A percentile compares a stretch with the other conserved stretches of the same genome.
These are phyloP conservation scores for Coemansia sp. DNA, from an alignment of 192 early-diverging fungal species.

Conservation along the genomic window DNA sequence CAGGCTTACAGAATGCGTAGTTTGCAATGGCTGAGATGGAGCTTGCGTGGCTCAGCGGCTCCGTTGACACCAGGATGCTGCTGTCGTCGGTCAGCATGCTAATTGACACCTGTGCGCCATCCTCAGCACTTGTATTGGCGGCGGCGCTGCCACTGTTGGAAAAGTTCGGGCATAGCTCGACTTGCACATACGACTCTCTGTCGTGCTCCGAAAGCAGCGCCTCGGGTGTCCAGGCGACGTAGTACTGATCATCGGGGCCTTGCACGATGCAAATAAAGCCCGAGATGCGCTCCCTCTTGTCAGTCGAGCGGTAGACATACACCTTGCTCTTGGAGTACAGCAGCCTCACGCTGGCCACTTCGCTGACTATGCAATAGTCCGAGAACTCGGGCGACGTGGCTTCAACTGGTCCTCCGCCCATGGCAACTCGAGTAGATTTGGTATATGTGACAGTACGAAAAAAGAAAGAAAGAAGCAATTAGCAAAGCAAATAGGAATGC, in stretches of 20 bases:
- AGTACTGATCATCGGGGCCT: slow-evolving; percentile 58
- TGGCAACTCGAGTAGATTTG: not conserved
- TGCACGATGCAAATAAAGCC: slow-evolving; percentile 68
- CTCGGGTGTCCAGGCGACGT: slow-evolving; percentile 73
- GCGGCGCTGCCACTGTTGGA: not conserved
- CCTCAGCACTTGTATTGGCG: not conserved
- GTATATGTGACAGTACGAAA: not conserved
- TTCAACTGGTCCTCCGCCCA: slow-evolving; percentile 52
- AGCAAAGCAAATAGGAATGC: not conserved
- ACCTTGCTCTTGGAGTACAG: slow-evolving; percentile 71
- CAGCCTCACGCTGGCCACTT: slow-evolving; percentile 50
- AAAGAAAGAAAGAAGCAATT: not conserved
- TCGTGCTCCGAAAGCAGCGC: slow-evolving; percentile 59
- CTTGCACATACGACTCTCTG: slow-evolving; percentile 61
- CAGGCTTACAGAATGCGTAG: slow-evolving; percentile 64
- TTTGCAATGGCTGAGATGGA: slow-evolving; percentile 41
- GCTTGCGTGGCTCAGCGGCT: slow-evolving; percentile 34
- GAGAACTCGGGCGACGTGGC: slow-evolving; percentile 44
- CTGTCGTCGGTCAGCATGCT: slow-evolving; percentile 35
- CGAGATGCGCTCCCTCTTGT: slow-evolving; percentile 62
- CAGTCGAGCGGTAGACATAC: slow-evolving; percentile 63
- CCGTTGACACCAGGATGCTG: slow-evolving; percentile 41
- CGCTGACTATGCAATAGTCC: slow-evolving; percentile 55
- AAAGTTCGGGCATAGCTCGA: slow-evolving; percentile 56
- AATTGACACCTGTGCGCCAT: slow-evolving; percentile 27